Conservation (phyloP, 495 filamentous ascomycete species). For the Baudoinia panamericana region DNA sequence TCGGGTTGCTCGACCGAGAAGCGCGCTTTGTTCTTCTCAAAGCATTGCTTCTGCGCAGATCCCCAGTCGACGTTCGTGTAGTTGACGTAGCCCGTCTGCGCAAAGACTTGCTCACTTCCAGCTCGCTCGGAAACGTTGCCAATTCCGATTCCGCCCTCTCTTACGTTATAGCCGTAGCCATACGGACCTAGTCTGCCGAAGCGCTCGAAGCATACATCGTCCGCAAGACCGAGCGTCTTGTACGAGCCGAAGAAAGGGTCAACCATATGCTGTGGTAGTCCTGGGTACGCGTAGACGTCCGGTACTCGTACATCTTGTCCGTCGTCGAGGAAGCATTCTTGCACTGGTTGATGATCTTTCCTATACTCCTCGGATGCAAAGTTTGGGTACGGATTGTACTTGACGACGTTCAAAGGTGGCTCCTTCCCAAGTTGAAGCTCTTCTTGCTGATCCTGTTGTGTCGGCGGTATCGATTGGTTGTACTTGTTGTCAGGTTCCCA, state of each 20-base stretch:
- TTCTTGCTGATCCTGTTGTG: not conserved
- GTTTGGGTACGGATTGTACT: slow-evolving; percentile 31
- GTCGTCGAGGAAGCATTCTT: slow-evolving; percentile 30
- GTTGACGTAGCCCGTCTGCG: slow-evolving; percentile 24
- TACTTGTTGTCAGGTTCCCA: slow-evolving; percentile 25
- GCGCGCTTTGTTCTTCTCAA: slow-evolving; percentile 31
- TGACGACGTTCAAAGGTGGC: slow-evolving; percentile 26
- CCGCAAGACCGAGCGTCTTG: slow-evolving; percentile 26
- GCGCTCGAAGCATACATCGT: slow-evolving; percentile 32
- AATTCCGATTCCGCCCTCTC: slow-evolving; percentile 26
- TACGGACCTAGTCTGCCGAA: slow-evolving; percentile 31
- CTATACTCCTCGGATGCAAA: slow-evolving; percentile 24
- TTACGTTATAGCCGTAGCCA: slow-evolving; percentile 29
- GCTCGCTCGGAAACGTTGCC: slow-evolving; percentile 24
- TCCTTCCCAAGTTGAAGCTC: slow-evolving; percentile 14
- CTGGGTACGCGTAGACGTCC: slow-evolving; percentile 32
- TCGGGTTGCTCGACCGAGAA: slow-evolving; percentile 21
- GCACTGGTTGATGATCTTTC: slow-evolving; percentile 21
- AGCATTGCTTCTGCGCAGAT: slow-evolving; percentile 27
- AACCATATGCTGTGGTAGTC: slow-evolving; percentile 30
- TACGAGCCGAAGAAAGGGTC: slow-evolving; percentile 29
- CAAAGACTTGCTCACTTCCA: slow-evolving; percentile 28
- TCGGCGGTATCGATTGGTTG: slow-evolving; percentile 11
- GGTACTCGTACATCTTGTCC: slow-evolving; percentile 23
- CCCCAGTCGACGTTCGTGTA: slow-evolving; percentile 29